Evolutionary conservation across 441 rosid species (phyloP).

Genomic region (Flueggea neowawraea): DNA sequence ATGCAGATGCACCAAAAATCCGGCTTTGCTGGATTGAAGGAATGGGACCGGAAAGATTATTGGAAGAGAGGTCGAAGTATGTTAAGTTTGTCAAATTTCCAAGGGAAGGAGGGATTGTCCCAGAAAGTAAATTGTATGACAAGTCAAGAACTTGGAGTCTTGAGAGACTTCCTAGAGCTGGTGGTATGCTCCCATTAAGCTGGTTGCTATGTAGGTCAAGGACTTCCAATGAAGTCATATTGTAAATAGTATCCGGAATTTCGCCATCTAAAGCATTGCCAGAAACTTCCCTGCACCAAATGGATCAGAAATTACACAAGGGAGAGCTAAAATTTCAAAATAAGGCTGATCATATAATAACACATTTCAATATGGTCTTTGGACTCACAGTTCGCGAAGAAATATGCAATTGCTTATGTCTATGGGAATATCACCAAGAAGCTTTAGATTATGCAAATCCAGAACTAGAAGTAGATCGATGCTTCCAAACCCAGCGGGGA

Average conservation of each 20-base stretch:
- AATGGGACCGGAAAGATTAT: constrained; percentile 69
- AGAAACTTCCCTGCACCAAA: constrained; percentile 80
- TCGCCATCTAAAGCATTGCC: constrained; percentile 71
- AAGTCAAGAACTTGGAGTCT: constrained; percentile 59
- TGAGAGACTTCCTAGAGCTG: constrained; percentile 54
- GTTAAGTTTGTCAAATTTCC: constrained; percentile 45
- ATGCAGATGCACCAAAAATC: constrained; percentile 63
- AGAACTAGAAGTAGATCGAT: constrained; percentile 65
- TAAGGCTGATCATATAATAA: constrained; percentile 11
- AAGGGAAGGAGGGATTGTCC: constrained; percentile 69
- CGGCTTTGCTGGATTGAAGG: constrained; percentile 45
- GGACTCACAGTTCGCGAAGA: constrained; percentile 84
- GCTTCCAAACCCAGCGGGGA: constrained; percentile 57
- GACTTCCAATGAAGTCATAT: constrained; percentile 65
- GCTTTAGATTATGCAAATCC: constrained; percentile 78
- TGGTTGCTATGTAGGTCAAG: constrained; percentile 71
- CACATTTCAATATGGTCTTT: constrained; percentile 12
- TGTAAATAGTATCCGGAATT: constrained; percentile 56
- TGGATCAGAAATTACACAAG: constrained; percentile 20
- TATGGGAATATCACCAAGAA: constrained; percentile 57
- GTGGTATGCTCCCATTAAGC: constrained; percentile 72
- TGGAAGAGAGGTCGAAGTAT: constrained; percentile 66
- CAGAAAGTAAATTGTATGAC: constrained; percentile 67
- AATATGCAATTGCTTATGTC: constrained; percentile 65
- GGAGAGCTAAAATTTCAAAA: constrained; percentile 9